Evolutionary conservation across 257 asterid genomes (phyloP), one percentile per base, ranked within the genome.

Genomic region (Nicotiana paniculata): DNA sequence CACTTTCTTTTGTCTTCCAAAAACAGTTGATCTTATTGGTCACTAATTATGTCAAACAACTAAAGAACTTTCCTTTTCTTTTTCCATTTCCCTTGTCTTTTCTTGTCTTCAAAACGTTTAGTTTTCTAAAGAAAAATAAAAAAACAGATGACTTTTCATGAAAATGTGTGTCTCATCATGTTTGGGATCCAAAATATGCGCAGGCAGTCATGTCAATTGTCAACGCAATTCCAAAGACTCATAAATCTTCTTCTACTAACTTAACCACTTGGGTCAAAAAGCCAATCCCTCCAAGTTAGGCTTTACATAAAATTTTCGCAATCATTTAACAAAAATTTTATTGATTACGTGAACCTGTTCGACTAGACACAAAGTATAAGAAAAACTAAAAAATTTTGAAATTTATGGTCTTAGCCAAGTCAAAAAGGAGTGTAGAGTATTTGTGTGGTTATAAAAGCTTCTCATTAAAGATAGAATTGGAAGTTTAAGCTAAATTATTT

Each of bases 261-360:
- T 15, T 5, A 65, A 65, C 72, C 16, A 65, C n/a, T 32, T 13
- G 74, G 51, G 74, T 66, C 26, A 72, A 91, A 88, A 88, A 89
- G 86, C 92, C 83, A 72, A 74, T 85, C 81, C 95, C 93, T 84
- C 82, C 48, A 86, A 65, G 85, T 91, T 87, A 85, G 92, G 93
- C 93, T 90, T 91, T 90, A 54, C 51, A 43, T 3, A 3, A 67
- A 43, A 51, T 37, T 62, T 18, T 17, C 64, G 6, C 18, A 12
- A 53, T 53, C 58, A 53, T 53, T 12, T 12, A 53, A 53, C 58
- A 3, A 53, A 51, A 39, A 28, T 0, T 21, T 21, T 21, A 21
- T 21, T 21, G 24, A 21, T 21, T 21, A 21, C 24, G 24, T 21
- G 24, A 21, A 21, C 24, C 24, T 21, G 24, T 21, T 21, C 24